phyloP scores from a whole-genome alignment of 2,329 filamentous ascomycete species.

The Colletotrichum brevisporum region DNA sequence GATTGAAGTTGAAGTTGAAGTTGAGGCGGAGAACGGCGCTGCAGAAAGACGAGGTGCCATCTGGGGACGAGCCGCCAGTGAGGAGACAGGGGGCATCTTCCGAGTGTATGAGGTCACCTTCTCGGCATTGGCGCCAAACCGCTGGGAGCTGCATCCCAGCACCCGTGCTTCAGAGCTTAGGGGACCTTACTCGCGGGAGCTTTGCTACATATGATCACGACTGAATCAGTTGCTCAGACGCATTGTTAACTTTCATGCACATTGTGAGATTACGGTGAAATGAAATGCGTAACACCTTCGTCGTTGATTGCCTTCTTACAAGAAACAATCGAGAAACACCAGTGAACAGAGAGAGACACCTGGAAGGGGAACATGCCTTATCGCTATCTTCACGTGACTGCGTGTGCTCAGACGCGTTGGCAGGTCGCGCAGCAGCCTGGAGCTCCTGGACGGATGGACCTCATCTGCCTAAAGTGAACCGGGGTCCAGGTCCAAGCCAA shows the following conservation, averaged over 20 bases:
- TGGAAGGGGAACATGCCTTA: neutral
- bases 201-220: neutral
- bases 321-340: no score
- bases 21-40: conserved; percentile 18
- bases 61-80: conserved; percentile 22
- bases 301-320: no score
- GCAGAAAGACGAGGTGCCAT: conserved; percentile 12
- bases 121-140: conserved; percentile 11
- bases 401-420: conserved; percentile 17
- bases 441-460: conserved; percentile 28
- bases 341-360: neutral
- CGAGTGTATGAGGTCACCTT: conserved; percentile 39
- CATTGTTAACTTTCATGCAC: no score
- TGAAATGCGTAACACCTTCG: no score
- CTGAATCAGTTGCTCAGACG: no score
- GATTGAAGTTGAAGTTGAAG: neutral
- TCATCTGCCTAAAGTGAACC: conserved; percentile 39
- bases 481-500: conserved; percentile 21
- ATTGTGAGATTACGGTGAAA: no score
- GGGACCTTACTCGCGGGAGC: conserved; percentile 7
- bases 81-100: conserved; percentile 26
- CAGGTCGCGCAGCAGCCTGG: conserved; percentile 36
- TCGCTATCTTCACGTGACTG: conserved; percentile 40
- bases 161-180: neutral
- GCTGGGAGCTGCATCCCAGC: conserved; percentile 15